These are phyloP conservation scores for Gnomoniopsis smithogilvyi DNA, from an alignment of 2,329 filamentous ascomycete species.

Conservation along the genomic window DNA sequence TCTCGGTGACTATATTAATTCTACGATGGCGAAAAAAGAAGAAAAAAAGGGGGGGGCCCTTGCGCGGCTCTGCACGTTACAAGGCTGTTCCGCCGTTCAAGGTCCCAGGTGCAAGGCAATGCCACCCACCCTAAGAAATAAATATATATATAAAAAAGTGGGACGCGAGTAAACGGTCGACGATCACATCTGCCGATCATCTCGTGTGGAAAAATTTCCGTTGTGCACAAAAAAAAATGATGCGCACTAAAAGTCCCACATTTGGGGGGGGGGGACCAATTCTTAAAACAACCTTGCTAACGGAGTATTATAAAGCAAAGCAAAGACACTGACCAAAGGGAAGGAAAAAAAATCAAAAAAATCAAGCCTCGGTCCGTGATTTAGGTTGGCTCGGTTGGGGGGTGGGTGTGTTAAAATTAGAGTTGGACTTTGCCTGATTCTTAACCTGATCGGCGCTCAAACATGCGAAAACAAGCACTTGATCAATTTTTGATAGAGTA, in stretches of 20 bases:
- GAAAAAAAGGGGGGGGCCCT: no score
- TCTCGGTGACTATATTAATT: not conserved
- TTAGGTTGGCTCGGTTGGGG: no score
- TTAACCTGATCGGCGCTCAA: not conserved
- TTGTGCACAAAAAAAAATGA: not conserved
- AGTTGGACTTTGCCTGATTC: not conserved
- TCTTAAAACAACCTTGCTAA: not conserved
- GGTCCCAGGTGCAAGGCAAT: no score
- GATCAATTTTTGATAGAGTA: no score
- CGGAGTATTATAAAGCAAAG: no score
- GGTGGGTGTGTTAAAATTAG: not conserved
- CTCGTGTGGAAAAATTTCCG: conserved; percentile 2
- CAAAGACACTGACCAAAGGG: no score
- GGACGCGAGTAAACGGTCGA: not conserved
- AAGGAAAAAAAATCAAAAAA: not conserved
- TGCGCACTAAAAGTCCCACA: not conserved
- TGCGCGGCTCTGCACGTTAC: not conserved
- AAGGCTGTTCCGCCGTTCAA: not conserved
- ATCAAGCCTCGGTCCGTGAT: not conserved
- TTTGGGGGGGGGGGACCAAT: no score
- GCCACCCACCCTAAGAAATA: not conserved
- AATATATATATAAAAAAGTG: not conserved
- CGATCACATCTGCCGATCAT: conserved; percentile 4
- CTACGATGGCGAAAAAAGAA: not conserved
- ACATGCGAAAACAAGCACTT: no score